Conservation (phyloP, 305 asterid genomes). For the Salvia sclarea region DNA sequence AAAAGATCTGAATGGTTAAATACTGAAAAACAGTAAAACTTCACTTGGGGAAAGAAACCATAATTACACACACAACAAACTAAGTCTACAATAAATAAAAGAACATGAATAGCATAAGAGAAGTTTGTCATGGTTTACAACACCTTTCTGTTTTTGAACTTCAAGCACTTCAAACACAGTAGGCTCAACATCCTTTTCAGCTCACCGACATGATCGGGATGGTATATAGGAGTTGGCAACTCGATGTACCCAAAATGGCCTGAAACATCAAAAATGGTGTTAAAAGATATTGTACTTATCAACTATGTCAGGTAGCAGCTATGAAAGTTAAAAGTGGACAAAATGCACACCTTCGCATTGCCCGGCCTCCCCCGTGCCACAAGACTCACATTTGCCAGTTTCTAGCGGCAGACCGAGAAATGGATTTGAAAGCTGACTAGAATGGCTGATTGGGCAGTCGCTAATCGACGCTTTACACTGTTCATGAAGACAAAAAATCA, state of each 20-base stretch:
- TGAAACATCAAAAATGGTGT: slow-evolving; percentile 39
- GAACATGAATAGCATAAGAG: slow-evolving; percentile 14
- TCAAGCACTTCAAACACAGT: slow-evolving; percentile 86
- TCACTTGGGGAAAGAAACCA: slow-evolving; percentile 11
- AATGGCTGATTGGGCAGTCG: slow-evolving; percentile 84
- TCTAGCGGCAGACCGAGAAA: slow-evolving; percentile 96
- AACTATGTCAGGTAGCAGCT: slow-evolving; percentile 15
- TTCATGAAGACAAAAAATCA: slow-evolving; percentile 28
- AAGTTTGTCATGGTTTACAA: slow-evolving; percentile 19
- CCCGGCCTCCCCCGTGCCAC: slow-evolving; percentile 94
- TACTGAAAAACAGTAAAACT: slow-evolving; percentile 13
- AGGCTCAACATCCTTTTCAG: slow-evolving; percentile 71
- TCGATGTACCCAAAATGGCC: slow-evolving; percentile 98
- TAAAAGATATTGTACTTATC: slow-evolving; percentile 22
- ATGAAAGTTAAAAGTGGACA: slow-evolving; percentile 21
- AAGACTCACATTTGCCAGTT: slow-evolving; percentile 92
- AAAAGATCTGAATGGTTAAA: slow-evolving; percentile 18
- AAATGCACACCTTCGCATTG: slow-evolving; percentile 86
- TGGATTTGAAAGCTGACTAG: slow-evolving; percentile 87
- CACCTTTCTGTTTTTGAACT: slow-evolving; percentile 78
- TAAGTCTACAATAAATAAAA: slow-evolving; percentile 8
- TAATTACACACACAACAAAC: neutral
- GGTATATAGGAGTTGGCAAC: slow-evolving; percentile 82
- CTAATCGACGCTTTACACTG: slow-evolving; percentile 83
- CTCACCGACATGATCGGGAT: slow-evolving; percentile 88